These are phyloP conservation scores for Starmera pachycereana DNA, from an alignment of 805 yeast species.

Conservation along the genomic window DNA sequence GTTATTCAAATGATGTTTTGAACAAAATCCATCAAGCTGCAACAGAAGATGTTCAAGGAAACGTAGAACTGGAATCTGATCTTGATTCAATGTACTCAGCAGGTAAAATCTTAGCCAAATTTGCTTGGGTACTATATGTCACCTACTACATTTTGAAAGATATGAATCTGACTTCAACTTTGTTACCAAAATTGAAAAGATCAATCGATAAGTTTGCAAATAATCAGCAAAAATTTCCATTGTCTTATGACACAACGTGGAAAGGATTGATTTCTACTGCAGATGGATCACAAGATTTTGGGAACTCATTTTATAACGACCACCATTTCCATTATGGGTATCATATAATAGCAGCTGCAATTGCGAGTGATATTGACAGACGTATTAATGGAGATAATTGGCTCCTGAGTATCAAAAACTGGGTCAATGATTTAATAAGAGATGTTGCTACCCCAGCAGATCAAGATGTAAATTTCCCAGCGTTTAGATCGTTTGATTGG, in stretches of 20 bases:
- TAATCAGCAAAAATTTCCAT: constrained; percentile 63
- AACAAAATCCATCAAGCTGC: constrained; percentile 25
- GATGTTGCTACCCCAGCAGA: constrained; percentile 55
- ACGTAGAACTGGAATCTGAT: constrained; percentile 38
- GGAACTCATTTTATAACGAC: constrained; percentile 62
- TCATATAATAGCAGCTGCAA: constrained; percentile 62
- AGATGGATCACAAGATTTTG: constrained; percentile 51
- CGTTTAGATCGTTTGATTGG: constrained; percentile 63
- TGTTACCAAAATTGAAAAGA: constrained; percentile 48
- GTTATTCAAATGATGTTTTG: constrained; percentile 22
- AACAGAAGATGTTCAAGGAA: constrained; percentile 22
- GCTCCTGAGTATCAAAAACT: constrained; percentile 37
- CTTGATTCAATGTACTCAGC: constrained; percentile 82
- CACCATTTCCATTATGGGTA: constrained; percentile 75
- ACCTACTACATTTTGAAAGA: constrained; percentile 59
- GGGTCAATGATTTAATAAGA: constrained; percentile 51
- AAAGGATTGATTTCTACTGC: constrained; percentile 70
- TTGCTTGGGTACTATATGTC: constrained; percentile 75
- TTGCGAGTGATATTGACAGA: constrained; percentile 45
- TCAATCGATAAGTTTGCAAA: constrained; percentile 61
- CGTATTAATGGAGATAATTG: constrained; percentile 38
- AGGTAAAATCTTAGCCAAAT: constrained; percentile 83
- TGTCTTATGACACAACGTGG: constrained; percentile 73
- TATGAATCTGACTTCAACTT: constrained; percentile 32
- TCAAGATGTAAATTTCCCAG: constrained; percentile 51